Conservation (phyloP, 1,284 basidiomycete genomes). For the Cryptococcus sp. region DNA sequence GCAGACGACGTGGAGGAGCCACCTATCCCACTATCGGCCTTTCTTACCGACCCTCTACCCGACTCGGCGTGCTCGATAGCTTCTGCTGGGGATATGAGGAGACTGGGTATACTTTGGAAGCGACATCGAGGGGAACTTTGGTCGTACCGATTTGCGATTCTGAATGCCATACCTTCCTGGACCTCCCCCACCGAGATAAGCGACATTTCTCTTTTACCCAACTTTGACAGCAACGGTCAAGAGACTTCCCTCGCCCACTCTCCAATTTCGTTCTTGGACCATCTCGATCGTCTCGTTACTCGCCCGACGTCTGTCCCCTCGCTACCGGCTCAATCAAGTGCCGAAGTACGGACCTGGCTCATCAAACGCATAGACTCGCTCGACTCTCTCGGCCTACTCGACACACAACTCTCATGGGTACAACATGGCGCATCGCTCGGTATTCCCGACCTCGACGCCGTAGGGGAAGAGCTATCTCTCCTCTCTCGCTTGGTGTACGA, state of each 20-base stretch:
- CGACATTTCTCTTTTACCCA: conserved; percentile 61
- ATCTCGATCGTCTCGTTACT: background rate
- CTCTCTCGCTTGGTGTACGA: conserved; percentile 81
- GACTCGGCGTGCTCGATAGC: conserved; percentile 62
- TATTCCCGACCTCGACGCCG: conserved; percentile 68
- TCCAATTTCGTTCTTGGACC: background rate
- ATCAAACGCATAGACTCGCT: conserved; percentile 57
- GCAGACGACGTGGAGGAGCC: conserved; percentile 19
- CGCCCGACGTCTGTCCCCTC: background rate
- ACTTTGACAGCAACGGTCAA: conserved; percentile 51
- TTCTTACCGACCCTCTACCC: conserved; percentile 59
- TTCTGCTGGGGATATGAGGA: conserved; percentile 55
- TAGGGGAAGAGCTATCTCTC: conserved; percentile 84
- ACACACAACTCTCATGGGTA: conserved; percentile 67
- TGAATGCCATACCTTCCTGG: conserved; percentile 69
- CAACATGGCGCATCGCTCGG: conserved; percentile 80
- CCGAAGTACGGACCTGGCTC: conserved; percentile 68
- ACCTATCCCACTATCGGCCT: conserved; percentile 57
- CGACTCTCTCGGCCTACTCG: conserved; percentile 68
- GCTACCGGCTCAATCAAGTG: too few species aligned
- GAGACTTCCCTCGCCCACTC: conserved; percentile 36
- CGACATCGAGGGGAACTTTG: conserved; percentile 59
- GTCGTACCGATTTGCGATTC: conserved; percentile 62
- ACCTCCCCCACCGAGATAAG: conserved; percentile 54
- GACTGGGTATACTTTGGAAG: conserved; percentile 56